Evolutionary conservation across 2,329 filamentous ascomycete genomes (phyloP).

Genomic region (Phialocephala subalpina): DNA sequence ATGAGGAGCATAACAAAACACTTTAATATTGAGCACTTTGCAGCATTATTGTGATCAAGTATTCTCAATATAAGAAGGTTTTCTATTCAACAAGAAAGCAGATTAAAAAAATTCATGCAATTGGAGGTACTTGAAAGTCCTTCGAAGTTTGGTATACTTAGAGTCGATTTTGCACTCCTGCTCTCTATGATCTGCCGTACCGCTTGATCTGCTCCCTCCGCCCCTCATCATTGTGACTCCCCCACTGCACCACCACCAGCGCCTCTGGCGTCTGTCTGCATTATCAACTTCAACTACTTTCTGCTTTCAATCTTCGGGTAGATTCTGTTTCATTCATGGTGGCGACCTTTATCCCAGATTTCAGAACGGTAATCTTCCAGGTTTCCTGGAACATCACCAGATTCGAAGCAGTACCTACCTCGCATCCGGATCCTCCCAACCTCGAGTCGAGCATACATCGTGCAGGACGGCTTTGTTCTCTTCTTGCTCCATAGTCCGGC

Average conservation of each 20-base stretch:
- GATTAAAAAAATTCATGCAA: too few relatives aligned
- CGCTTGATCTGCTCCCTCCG: not conserved
- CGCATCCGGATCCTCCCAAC: not conserved
- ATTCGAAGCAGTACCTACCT: not conserved
- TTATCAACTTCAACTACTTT: conserved; percentile 11
- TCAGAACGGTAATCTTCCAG: not conserved
- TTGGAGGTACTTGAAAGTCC: too few relatives aligned
- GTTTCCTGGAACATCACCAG: conserved; percentile 3
- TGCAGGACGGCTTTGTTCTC: conserved; percentile 26
- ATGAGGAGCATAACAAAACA: too few relatives aligned
- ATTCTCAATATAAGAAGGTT: too few relatives aligned
- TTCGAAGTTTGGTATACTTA: too few relatives aligned
- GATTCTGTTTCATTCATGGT: not conserved
- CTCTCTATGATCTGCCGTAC: not conserved
- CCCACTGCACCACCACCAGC: conserved; percentile 29
- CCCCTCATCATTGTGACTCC: conserved; percentile 20
- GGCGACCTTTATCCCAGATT: not conserved
- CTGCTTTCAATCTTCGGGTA: not conserved
- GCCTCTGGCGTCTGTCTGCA: conserved; percentile 34
- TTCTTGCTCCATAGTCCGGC: conserved; percentile 2
- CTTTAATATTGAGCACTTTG: too few relatives aligned
- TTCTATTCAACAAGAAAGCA: too few relatives aligned
- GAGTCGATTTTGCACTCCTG: not conserved
- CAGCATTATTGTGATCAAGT: too few relatives aligned
- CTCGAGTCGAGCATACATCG: not conserved